These are phyloP conservation scores for Pyrus betulifolia DNA, from an alignment of 306 rosid genomes.

Conservation along the genomic window DNA sequence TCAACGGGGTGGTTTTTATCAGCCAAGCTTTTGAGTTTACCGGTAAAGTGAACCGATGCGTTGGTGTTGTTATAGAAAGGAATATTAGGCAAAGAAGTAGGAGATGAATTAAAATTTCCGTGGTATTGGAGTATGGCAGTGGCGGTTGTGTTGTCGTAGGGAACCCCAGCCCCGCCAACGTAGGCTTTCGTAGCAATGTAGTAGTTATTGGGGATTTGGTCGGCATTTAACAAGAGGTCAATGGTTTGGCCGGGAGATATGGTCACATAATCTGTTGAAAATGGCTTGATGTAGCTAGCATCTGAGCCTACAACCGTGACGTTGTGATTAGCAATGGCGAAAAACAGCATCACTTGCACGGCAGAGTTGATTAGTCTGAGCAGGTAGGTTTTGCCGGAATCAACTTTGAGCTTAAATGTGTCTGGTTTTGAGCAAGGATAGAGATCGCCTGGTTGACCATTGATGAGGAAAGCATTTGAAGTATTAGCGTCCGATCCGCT, in stretches of 20 bases:
- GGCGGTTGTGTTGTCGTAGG: conserved; percentile 17
- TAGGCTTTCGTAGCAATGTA: conserved; percentile 23
- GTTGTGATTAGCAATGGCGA: conserved; percentile 18
- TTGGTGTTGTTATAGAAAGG: conserved; percentile 13
- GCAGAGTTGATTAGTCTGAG: conserved; percentile 20
- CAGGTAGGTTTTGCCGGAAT: conserved; percentile 19
- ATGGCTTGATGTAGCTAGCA: conserved; percentile 26
- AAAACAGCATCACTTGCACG: conserved; percentile 2
- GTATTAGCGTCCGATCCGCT: conserved; percentile 3
- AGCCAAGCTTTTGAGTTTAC: conserved; percentile 13
- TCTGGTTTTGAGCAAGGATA: conserved; percentile 24
- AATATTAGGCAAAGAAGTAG: conserved; percentile 1
- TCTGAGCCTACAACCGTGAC: conserved; percentile 23
- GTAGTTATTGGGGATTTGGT: conserved; percentile 6
- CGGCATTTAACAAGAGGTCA: conserved; percentile 14
- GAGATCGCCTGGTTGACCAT: conserved; percentile 26
- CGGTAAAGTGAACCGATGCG: conserved; percentile 8
- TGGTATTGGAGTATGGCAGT: conserved; percentile 16
- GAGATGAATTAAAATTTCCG: neutral
- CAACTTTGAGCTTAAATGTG: conserved; percentile 5
- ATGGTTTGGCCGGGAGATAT: conserved; percentile 26
- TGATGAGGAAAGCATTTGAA: conserved; percentile 21
- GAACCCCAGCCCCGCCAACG: neutral
- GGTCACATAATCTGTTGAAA: conserved; percentile 3
- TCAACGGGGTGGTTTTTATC: neutral